Base-by-base conservation (phyloP, 2,329 filamentous ascomycete genomes). In the Fusarium odoratissimum region DNA sequence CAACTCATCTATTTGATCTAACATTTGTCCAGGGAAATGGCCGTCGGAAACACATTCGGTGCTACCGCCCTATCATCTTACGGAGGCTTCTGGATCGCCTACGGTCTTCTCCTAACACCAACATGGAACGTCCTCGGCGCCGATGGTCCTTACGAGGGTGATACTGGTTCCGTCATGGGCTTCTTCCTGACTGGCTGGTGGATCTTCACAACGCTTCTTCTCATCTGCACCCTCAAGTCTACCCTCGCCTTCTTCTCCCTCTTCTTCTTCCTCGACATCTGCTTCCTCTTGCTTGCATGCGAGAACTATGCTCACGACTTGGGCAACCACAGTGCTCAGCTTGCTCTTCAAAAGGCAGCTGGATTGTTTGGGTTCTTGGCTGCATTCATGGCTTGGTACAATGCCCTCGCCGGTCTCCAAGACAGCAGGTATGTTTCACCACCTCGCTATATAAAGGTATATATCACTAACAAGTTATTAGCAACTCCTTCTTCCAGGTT, bases 401-500 rank as follows among this genome's bases (percentile, higher is more conserved):
- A 94, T 78, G 93, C 94, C 41, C 86, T 95, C 67, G 93, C 93
- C 58, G 93, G 93, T 89, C 89, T 96, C 64, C 91, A 92, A 69
- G 93, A 96, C 77, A 86, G 84, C 80, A 89, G 87, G 89, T 91
- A 80, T 76, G 87, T 83, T 23, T 25, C n/a, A 25, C 12, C 12
- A 11, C n/a, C 11, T 51, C 30, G 17, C 9, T 4, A 4, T 25
- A 21, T 17, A 14, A 35, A 25, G 35, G 12, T 21, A 25, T 25
- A 23, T 23, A 55, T 67, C n/a, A 67, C 82, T 86, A 80, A 86
- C 79, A 54, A 51, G 19, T 10, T 16, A 25, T 58, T 13, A 96
- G 94, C 86, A 91, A 91, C 84, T 91, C 89, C 33, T 97, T 97
- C 91, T 96, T 97, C 87, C 88, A 96, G 82, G 90, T 97, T 70